phyloP scores from a whole-genome alignment of 176 grass and related monocot species.

The Carex littledalei region DNA sequence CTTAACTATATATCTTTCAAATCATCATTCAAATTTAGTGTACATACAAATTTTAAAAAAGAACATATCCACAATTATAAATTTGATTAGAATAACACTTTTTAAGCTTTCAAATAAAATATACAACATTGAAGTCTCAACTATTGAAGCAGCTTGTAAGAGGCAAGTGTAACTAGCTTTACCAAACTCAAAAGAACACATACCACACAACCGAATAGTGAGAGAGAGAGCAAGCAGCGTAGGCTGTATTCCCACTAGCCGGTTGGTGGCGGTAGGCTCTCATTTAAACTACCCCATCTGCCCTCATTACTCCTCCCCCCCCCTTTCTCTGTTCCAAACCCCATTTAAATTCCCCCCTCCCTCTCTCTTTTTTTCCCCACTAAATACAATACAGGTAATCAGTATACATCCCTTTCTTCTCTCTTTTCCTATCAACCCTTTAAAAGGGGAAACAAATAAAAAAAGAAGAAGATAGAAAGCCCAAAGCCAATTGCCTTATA shows the following conservation, averaged over 20 bases:
- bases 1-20: no score
- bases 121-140: neutral
- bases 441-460: neutral
- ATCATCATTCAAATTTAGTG: no score
- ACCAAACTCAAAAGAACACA: constrained; percentile 8
- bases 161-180: constrained; percentile 22
- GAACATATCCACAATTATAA: no score
- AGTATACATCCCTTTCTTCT: constrained; percentile 10
- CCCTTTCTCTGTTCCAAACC: neutral
- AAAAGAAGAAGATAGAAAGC: neutral
- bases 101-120: no score
- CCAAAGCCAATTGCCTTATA: neutral
- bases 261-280: constrained; percentile 67
- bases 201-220: neutral
- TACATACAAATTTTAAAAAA: no score
- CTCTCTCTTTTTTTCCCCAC: constrained; percentile 1
- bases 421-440: neutral
- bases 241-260: constrained; percentile 3
- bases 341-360: constrained; percentile 31
- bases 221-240: neutral
- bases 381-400: neutral
- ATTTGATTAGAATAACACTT: no score
- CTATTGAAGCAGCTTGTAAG: neutral
- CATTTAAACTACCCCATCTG: constrained; percentile 72
- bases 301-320: constrained; percentile 29